A percentile compares a stretch with the other conserved stretches of the same genome.
These are phyloP conservation scores for Orbilia oligospora DNA, from an alignment of 2,329 filamentous ascomycete species.

Conservation along the genomic window DNA sequence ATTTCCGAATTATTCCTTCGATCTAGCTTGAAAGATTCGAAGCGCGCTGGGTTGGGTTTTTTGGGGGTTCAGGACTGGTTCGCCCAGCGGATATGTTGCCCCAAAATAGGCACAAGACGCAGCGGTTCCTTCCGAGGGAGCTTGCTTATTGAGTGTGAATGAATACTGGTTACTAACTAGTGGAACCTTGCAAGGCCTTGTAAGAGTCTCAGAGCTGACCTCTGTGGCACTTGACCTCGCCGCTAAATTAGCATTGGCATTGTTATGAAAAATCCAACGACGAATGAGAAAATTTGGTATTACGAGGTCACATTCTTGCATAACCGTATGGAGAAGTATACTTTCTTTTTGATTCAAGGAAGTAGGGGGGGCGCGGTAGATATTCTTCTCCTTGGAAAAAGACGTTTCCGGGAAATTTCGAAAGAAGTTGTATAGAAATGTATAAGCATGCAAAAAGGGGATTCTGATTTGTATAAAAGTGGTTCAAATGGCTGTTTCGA, in stretches of 20 bases:
- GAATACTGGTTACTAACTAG: neutral
- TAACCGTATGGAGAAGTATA: neutral
- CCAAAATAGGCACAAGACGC: constrained; percentile 49
- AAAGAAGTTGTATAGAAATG: neutral
- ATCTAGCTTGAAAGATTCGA: neutral
- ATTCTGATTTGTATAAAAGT: constrained; percentile 51
- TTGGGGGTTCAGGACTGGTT: neutral
- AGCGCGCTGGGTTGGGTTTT: constrained; percentile 8
- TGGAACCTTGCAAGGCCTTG: constrained; percentile 31
- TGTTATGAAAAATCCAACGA: neutral
- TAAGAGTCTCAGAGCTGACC: constrained; percentile 15
- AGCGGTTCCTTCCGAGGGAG: constrained; percentile 43
- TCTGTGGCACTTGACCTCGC: constrained; percentile 18
- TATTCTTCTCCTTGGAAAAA: constrained; percentile 40
- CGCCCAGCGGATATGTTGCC: constrained; percentile 13
- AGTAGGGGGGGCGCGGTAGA: neutral
- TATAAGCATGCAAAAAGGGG: constrained; percentile 14
- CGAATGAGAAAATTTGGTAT: constrained; percentile 41
- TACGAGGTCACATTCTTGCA: constrained; percentile 42
- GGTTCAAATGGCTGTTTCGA: neutral
- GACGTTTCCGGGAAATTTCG: constrained; percentile 25
- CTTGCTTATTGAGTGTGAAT: neutral
- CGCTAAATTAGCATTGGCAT: constrained; percentile 8
- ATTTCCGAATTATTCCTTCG: constrained; percentile 39
- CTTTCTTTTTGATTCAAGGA: constrained; percentile 15